phyloP scores from a whole-genome alignment of 257 asterid species.

The Galeopsis tetrahit region DNA sequence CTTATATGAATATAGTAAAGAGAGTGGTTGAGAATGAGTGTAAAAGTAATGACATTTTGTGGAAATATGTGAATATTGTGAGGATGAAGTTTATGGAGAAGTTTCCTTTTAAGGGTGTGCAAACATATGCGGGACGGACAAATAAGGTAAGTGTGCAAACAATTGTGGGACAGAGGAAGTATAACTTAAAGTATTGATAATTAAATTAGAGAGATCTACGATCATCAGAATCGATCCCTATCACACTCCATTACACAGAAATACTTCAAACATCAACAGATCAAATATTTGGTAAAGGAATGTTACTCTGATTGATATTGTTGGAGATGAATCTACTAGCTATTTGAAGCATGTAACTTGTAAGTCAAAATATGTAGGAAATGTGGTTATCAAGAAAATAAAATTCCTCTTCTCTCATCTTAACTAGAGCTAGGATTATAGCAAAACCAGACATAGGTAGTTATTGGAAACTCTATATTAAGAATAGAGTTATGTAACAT shows the following conservation, averaged over 20 bases:
- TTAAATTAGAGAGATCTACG: too few species aligned
- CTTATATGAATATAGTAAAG: too few species aligned
- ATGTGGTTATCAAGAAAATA: not conserved
- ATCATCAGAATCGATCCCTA: too few species aligned
- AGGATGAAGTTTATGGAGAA: too few species aligned
- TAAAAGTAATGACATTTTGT: too few species aligned
- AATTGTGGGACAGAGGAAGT: too few species aligned
- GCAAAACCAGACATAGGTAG: conserved; percentile 6
- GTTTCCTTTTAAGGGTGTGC: too few species aligned
- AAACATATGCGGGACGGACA: too few species aligned
- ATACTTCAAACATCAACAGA: conserved; percentile 1
- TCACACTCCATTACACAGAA: not conserved
- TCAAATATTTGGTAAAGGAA: not conserved
- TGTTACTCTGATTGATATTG: not conserved
- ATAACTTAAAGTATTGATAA: not conserved
- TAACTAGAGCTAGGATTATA: conserved; percentile 15
- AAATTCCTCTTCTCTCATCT: not conserved
- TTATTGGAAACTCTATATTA: not conserved
- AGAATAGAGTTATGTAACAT: conserved; percentile 3
- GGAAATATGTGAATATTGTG: too few species aligned
- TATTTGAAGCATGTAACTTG: not conserved
- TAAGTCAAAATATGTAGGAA: not conserved
- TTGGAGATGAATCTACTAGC: too few species aligned
- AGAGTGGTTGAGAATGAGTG: too few species aligned
- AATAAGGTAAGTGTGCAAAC: too few species aligned